Conservation (phyloP, 2,329 filamentous ascomycete species). For the Orbilia blumenaviensis region DNA sequence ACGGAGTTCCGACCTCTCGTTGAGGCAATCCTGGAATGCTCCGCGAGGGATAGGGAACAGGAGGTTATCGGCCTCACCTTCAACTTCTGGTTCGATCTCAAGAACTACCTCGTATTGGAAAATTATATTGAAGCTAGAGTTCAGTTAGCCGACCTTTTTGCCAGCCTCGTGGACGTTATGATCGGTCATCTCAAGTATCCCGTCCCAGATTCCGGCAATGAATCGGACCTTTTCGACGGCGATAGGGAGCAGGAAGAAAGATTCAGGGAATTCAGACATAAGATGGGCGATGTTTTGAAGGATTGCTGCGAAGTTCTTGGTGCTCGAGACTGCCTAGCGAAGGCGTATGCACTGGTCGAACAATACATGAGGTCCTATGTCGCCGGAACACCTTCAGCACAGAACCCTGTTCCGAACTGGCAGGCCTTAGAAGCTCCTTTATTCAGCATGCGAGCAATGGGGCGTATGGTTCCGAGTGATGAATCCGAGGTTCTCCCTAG, state of each 20-base stretch:
- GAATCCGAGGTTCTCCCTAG: constrained; percentile 87
- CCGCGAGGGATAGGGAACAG: constrained; percentile 82
- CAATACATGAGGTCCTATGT: constrained; percentile 75
- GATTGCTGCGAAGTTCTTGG: constrained; percentile 97
- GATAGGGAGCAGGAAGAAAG: constrained; percentile 96
- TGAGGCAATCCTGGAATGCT: constrained; percentile 90
- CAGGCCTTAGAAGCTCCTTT: constrained; percentile 94
- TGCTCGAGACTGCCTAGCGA: constrained; percentile 86
- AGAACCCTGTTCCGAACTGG: constrained; percentile 79
- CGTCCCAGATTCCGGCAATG: constrained; percentile 74
- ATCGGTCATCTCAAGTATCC: constrained; percentile 91
- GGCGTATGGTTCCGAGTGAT: constrained; percentile 90
- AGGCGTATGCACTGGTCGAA: constrained; percentile 86
- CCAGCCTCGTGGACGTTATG: constrained; percentile 90
- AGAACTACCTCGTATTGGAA: constrained; percentile 92
- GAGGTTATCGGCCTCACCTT: constrained; percentile 95
- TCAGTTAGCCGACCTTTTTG: constrained; percentile 81
- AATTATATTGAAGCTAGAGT: constrained; percentile 84
- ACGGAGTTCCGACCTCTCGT: constrained; percentile 83
- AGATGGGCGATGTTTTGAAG: constrained; percentile 97
- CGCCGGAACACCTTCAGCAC: constrained; percentile 70
- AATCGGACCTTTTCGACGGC: constrained; percentile 89
- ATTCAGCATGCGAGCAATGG: constrained; percentile 95
- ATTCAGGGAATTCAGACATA: constrained; percentile 93
- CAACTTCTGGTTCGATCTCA: constrained; percentile 97